phyloP scores from a whole-genome alignment of 2,329 filamentous ascomycete genomes.

The Exophiala oligosperma region DNA sequence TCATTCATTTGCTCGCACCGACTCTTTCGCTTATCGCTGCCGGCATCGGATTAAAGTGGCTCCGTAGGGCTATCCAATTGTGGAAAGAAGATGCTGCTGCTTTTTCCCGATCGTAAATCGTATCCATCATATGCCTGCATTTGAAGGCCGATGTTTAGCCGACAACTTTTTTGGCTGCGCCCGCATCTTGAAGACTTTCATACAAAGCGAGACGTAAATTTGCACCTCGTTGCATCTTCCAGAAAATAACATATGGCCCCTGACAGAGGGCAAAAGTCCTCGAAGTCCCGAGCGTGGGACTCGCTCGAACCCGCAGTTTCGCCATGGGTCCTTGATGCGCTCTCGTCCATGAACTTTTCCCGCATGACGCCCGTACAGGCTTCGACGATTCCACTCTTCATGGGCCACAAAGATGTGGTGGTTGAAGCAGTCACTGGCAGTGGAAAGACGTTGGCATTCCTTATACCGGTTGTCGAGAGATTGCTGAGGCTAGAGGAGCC shows the following conservation, averaged over 20 bases:
- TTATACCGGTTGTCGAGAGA: conserved; percentile 80
- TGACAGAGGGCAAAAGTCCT: conserved; percentile 42
- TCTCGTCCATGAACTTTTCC: conserved; percentile 78
- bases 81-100: no score
- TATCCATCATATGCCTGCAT: background rate
- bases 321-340: conserved; percentile 83
- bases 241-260: conserved; percentile 23
- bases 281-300: conserved; percentile 62
- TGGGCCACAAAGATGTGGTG: conserved; percentile 87
- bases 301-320: conserved; percentile 69
- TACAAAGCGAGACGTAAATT: background rate
- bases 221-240: background rate
- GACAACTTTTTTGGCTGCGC: background rate
- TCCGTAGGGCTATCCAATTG: no score
- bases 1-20: background rate
- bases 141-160: background rate
- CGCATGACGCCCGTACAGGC: conserved; percentile 95
- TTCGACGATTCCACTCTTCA: conserved; percentile 83
- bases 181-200: no score
- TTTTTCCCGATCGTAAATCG: no score
- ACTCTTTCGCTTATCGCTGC: background rate
- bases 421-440: conserved; percentile 91
- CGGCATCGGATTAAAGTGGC: background rate
- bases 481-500: conserved; percentile 77
- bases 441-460: conserved; percentile 84